A percentile compares a stretch with the other conserved stretches of the same genome.
Evolutionary conservation across 108 stramenopile species (phyloP).

Genomic region (Bacterosira constricta): DNA sequence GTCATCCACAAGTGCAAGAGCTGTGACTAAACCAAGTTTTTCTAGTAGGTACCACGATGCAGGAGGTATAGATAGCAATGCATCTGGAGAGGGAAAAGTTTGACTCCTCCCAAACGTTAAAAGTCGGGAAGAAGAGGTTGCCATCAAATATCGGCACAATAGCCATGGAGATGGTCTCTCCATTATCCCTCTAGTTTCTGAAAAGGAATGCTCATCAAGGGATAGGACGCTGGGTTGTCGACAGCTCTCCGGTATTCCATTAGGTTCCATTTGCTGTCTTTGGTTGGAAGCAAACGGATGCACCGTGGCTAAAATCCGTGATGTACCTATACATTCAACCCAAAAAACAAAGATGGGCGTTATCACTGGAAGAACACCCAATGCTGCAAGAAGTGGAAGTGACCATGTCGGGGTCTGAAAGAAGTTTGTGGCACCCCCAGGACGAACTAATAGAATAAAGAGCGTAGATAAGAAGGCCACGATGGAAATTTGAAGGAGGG

Average conservation of each 20-base stretch:
- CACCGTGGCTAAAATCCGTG: slow-evolving; percentile 69
- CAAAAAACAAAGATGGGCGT: slow-evolving; percentile 67
- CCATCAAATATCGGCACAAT: slow-evolving; percentile 63
- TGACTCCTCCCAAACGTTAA: slow-evolving; percentile 31
- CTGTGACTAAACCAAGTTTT: slow-evolving; percentile 81
- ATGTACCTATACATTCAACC: slow-evolving; percentile 74
- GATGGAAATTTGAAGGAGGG: slow-evolving; percentile 44
- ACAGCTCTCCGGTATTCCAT: background rate
- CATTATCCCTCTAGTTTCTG: background rate
- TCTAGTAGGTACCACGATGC: slow-evolving; percentile 74
- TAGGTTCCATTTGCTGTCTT: background rate
- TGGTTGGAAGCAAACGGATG: slow-evolving; percentile 63
- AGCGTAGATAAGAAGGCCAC: slow-evolving; percentile 44
- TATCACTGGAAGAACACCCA: slow-evolving; percentile 62
- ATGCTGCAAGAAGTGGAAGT: slow-evolving; percentile 65
- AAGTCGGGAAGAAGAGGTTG: slow-evolving; percentile 61
- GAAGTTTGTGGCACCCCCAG: slow-evolving; percentile 18
- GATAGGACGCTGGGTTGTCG: background rate
- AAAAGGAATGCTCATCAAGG: background rate
- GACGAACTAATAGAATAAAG: slow-evolving; percentile 52
- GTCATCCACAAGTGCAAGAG: slow-evolving; percentile 83
- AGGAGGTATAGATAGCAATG: slow-evolving; percentile 64
- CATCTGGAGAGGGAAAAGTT: background rate
- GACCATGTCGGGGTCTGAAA: slow-evolving; percentile 49
- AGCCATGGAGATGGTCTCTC: slow-evolving; percentile 24